phyloP scores from a whole-genome alignment of 257 asterid genomes.

The Jacaranda mimosifolia region DNA sequence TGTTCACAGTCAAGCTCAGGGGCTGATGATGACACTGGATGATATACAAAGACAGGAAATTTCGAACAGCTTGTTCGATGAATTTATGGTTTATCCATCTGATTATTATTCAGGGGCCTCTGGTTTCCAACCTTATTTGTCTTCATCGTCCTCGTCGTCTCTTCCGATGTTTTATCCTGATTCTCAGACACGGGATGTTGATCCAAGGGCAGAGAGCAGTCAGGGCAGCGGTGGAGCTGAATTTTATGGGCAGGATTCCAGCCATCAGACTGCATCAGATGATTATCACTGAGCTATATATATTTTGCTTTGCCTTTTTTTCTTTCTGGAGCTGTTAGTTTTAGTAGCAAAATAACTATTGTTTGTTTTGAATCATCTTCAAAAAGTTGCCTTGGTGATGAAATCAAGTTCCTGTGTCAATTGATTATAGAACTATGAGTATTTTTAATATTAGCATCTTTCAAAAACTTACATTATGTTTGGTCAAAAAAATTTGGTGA shows the following conservation, averaged over 20 bases:
- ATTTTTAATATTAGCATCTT: no score
- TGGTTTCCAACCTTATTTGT: not conserved
- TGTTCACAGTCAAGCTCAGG: not conserved
- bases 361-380: no score
- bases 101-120: not conserved
- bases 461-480: no score
- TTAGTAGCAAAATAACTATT: no score
- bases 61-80: not conserved
- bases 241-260: constrained; percentile 41
- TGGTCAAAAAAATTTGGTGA: no score
- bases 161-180: not conserved
- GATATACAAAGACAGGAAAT: not conserved
- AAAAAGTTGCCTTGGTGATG: no score
- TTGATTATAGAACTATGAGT: no score
- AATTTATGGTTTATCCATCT: no score
- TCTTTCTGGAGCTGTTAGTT: not conserved
- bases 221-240: constrained; percentile 44
- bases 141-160: not conserved
- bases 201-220: constrained; percentile 25
- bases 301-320: not conserved
- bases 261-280: constrained; percentile 41
- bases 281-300: not conserved
- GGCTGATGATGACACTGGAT: not conserved
- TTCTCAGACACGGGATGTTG: not conserved
- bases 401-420: no score